Evolutionary conservation across 345 rosid species (phyloP).

Genomic region (Gossypium ekmanianum): DNA sequence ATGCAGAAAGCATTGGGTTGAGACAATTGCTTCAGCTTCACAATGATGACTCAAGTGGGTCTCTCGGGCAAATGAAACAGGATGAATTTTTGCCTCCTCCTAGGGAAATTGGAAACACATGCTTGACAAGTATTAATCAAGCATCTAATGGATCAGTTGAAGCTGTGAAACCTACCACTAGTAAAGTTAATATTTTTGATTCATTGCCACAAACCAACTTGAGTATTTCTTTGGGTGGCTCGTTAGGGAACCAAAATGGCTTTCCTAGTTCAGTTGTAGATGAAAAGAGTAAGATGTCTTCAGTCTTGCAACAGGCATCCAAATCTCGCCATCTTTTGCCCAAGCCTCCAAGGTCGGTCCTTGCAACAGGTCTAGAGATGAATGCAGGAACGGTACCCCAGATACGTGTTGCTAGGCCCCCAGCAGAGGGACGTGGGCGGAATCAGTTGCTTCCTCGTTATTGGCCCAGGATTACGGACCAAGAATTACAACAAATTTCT

Average conservation of each 20-base stretch:
- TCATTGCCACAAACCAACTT: conserved; percentile 62
- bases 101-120: conserved; percentile 34
- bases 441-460: conserved; percentile 97
- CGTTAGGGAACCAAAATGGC: conserved; percentile 44
- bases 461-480: conserved; percentile 98
- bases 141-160: conserved; percentile 34
- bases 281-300: conserved; percentile 55
- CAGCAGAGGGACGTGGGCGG: conserved; percentile 94
- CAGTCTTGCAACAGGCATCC: conserved; percentile 54
- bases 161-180: conserved; percentile 42
- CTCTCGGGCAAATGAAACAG: conserved; percentile 58
- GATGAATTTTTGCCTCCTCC: conserved; percentile 47
- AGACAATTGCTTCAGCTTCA: conserved; percentile 63
- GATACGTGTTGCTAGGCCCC: conserved; percentile 91
- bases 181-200: conserved; percentile 48
- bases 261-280: conserved; percentile 47
- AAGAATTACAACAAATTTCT: conserved; percentile 89
- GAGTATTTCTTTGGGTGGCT: conserved; percentile 67
- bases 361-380: conserved; percentile 52
- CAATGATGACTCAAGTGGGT: conserved; percentile 35
- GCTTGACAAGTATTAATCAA: conserved; percentile 30
- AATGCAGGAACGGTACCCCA: conserved; percentile 69
- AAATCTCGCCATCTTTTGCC: conserved; percentile 80
- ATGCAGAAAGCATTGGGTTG: conserved; percentile 32
- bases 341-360: conserved; percentile 74